phyloP scores from a whole-genome alignment of 75 land plant genomes.

The Pinus tabuliformis region DNA sequence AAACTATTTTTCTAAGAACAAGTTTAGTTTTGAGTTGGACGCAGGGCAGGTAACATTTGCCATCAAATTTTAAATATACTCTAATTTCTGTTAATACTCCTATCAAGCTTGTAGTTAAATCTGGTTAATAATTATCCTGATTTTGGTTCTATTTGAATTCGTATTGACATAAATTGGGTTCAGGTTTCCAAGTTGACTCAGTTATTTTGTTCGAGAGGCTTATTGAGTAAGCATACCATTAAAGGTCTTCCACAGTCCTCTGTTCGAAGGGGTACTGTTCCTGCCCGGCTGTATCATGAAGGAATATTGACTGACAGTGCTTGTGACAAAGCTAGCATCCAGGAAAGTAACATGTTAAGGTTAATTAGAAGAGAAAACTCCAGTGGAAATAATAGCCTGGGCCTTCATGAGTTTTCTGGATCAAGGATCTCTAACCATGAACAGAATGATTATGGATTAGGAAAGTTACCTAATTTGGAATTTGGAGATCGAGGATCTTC shows the following conservation, averaged over 20 bases:
- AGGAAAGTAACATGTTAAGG: not conserved
- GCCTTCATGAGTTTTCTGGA: not conserved
- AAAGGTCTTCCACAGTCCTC: not conserved
- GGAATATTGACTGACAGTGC: not conserved
- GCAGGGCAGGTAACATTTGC: conserved; percentile 7
- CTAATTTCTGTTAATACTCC: not conserved
- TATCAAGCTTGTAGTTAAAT: not conserved
- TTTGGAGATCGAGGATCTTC: not conserved
- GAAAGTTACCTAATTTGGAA: not conserved
- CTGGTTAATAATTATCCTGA: not conserved
- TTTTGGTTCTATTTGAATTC: not conserved
- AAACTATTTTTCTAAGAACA: conserved; percentile 17
- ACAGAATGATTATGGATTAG: not conserved
- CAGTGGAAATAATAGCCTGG: conserved; percentile 1
- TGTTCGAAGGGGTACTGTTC: not conserved
- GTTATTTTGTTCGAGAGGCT: not conserved
- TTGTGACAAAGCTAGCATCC: conserved; percentile 1
- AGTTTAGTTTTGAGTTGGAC: conserved; percentile 19
- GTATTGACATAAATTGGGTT: not conserved
- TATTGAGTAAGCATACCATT: not conserved
- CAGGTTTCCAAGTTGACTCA: conserved; percentile 9
- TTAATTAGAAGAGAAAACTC: not conserved
- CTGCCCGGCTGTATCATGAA: not conserved
- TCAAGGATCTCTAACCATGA: not conserved
- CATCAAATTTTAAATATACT: not conserved